Base-by-base conservation (phyloP, 2,329 filamentous ascomycete species). In the Monosporascus sp. region DNA sequence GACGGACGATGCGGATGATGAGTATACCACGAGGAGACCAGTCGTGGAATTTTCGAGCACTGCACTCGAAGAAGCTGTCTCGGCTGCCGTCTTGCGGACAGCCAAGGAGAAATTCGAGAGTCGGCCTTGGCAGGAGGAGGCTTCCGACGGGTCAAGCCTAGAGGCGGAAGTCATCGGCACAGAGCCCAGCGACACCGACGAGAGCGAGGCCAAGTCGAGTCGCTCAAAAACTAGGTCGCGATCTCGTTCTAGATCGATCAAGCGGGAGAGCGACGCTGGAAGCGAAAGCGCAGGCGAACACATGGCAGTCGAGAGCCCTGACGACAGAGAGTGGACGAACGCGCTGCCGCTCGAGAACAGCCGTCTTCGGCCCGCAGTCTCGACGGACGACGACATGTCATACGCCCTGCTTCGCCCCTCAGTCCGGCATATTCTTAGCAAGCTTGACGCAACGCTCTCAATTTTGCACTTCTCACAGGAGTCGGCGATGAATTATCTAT, bases 321-420 rank as follows among this genome's bases (percentile, higher is more conserved):
- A 51, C 7, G 48, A 48, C 43, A 49, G 54, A 16, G 41, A 48
- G 5, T 44, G 38, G 17, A 22, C 38, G 19, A 37, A 26, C 37
- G 26, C 53, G 6, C 24, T 43, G 5, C n/a, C 36, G 31, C 31
- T 36, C 7, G 51, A 53, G 48, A 56, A 50, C 46, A 53, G 48
- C 6, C 49, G 6, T 19, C 72, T 75, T 36, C 68, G 70, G 11
- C 83, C 88, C 0, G 75, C 79, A 2, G 70, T 90, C 5, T 80
- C 87, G 7, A 79, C 83, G 1, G 86, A 96, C 61, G 91, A 96
- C 59, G 84, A 88, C 2, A 67, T 76, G 48, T 88, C 90, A 0
- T 75, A 79, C 54, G 67, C 71, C 2, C 74, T 95, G 5, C 73
- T 96, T 17, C 78, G 79, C 0, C 90, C 91, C 0, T 79, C 83